A percentile compares a stretch with the other conserved stretches of the same genome.
These are phyloP conservation scores for Monosporozyma unispora DNA, from an alignment of 805 yeast species.

Conservation along the genomic window DNA sequence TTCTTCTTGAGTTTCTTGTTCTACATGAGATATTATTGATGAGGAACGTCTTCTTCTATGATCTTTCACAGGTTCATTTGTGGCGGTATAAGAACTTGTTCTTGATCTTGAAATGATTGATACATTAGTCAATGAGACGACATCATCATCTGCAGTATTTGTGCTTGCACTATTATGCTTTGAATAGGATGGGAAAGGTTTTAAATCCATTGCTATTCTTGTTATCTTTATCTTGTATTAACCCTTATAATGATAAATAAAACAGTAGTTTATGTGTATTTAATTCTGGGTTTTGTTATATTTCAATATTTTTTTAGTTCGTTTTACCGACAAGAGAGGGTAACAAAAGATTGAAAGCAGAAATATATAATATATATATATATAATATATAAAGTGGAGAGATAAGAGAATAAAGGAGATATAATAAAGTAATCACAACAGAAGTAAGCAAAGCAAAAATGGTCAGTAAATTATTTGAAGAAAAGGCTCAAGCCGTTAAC, in stretches of 20 bases:
- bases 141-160: neutral
- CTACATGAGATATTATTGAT: conserved; percentile 81
- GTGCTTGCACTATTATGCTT: neutral
- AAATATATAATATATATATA: too few relatives aligned
- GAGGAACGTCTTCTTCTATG: conserved; percentile 69
- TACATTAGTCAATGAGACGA: neutral
- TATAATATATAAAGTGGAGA: too few relatives aligned
- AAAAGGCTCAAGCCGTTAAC: conserved; percentile 71
- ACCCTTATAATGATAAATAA: too few relatives aligned
- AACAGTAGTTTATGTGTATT: too few relatives aligned
- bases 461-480: conserved; percentile 30
- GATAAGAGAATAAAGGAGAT: too few relatives aligned
- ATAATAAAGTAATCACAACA: too few relatives aligned
- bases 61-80: conserved; percentile 29
- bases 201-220: conserved; percentile 7
- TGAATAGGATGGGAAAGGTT: conserved; percentile 25
- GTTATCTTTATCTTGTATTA: neutral
- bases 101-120: conserved; percentile 4
- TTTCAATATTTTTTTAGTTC: too few relatives aligned
- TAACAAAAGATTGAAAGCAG: too few relatives aligned
- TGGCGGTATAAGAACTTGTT: conserved; percentile 3
- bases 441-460: conserved; percentile 11
- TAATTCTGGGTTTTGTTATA: too few relatives aligned
- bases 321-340: too few relatives aligned
- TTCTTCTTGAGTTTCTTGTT: conserved; percentile 86